A percentile compares a stretch with the other conserved stretches of the same genome.
Evolutionary conservation across 331 rosid species (phyloP).

Genomic region (Phaseolus coccineus): DNA sequence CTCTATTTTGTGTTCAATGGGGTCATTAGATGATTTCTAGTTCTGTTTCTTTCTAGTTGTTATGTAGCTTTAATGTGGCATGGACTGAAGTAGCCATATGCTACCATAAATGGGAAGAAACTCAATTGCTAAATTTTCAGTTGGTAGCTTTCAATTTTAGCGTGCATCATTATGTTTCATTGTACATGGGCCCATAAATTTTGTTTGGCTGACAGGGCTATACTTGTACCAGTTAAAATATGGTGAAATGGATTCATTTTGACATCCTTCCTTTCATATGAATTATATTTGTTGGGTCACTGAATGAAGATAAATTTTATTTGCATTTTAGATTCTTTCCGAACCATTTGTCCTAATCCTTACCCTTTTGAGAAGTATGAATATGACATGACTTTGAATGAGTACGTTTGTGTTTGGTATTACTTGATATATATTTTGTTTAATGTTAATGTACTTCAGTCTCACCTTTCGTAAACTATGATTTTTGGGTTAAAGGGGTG

Average conservation of each 20-base stretch:
- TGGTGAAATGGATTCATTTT: not conserved
- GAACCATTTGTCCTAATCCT: not conserved
- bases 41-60: not conserved
- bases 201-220: not conserved
- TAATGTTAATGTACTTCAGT: too few species aligned
- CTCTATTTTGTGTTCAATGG: not conserved
- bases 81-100: constrained; percentile 1
- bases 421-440: not conserved
- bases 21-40: not conserved
- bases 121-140: constrained; percentile 17
- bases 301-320: not conserved
- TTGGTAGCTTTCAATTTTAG: constrained; percentile 21
- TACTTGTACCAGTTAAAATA: not conserved
- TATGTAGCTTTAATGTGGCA: not conserved
- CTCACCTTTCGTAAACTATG: not conserved
- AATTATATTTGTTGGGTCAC: not conserved
- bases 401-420: not conserved
- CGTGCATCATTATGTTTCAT: not conserved
- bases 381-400: not conserved
- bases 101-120: not conserved
- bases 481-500: not conserved
- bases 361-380: not conserved
- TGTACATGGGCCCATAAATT: constrained; percentile 12
- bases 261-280: not conserved
- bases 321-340: not conserved